A percentile compares a stretch with the other conserved stretches of the same genome.
Evolutionary conservation across 1,139 yeast genomes (phyloP).

Genomic region (Magnusiomyces magnusii): DNA sequence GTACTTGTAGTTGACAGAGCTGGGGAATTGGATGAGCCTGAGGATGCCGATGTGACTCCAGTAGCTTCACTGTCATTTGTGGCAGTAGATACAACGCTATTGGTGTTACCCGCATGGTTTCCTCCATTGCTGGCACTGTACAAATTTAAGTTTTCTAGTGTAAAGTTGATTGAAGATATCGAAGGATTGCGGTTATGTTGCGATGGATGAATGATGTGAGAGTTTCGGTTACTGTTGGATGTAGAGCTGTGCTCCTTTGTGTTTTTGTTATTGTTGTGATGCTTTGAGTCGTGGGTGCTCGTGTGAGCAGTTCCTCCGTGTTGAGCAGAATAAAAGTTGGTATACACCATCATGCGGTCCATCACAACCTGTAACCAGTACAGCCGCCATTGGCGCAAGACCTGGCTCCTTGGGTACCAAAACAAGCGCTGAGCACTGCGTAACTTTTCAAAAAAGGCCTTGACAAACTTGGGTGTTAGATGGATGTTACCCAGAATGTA

Average conservation of each 20-base stretch:
- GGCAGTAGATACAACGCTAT: not conserved
- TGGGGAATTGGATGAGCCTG: not conserved
- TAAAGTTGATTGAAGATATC: not conserved
- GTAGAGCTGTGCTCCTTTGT: not conserved
- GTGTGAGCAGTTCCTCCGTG: not conserved
- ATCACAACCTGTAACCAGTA: conserved; percentile 15
- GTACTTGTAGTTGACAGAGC: conserved; percentile 1
- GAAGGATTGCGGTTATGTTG: not conserved
- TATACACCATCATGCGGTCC: conserved; percentile 8
- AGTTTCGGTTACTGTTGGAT: not conserved
- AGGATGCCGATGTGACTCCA: not conserved
- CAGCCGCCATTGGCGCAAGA: conserved; percentile 14
- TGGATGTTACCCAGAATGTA: conserved; percentile 10
- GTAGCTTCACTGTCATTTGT: conserved; percentile 1
- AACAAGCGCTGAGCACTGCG: conserved; percentile 12
- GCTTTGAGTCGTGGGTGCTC: not conserved
- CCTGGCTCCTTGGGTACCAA: conserved; percentile 13
- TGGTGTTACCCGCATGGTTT: not conserved
- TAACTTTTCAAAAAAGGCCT: conserved; percentile 6
- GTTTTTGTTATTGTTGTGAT: not conserved
- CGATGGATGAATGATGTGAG: not conserved
- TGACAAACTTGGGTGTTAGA: conserved; percentile 4
- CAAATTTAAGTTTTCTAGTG: not conserved
- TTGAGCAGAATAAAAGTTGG: not conserved
- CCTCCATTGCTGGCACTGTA: not conserved